These are phyloP conservation scores for Zhuliangozyma blackwelliae DNA, from an alignment of 1,139 yeast species.

Conservation along the genomic window DNA sequence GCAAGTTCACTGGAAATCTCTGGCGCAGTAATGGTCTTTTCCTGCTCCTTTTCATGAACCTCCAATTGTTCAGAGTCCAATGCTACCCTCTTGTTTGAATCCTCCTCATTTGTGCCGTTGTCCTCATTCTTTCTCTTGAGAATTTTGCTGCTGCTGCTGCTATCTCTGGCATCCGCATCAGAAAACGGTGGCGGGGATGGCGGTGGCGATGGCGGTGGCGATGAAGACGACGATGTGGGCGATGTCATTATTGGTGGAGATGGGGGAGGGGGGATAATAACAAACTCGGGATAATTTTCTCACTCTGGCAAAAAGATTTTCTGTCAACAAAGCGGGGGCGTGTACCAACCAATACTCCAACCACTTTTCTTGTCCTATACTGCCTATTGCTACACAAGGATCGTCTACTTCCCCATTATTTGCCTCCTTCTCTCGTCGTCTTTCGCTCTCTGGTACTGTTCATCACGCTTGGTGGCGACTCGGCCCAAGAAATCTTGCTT, in stretches of 20 bases:
- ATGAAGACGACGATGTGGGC: conserved; percentile 1
- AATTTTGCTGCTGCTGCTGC: conserved; percentile 23
- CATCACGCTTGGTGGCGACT: conserved; percentile 65
- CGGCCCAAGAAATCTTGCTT: conserved; percentile 85
- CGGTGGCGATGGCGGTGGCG: neutral
- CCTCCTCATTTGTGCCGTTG: conserved; percentile 32
- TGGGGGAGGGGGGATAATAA: too few species aligned
- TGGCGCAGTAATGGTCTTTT: conserved; percentile 42
- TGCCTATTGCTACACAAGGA: too few species aligned
- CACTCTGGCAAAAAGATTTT: too few species aligned
- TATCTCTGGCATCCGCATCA: too few species aligned
- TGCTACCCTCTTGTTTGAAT: conserved; percentile 61
- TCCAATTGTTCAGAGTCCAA: conserved; percentile 54
- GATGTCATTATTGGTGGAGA: neutral
- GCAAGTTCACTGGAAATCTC: conserved; percentile 12
- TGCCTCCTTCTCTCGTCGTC: conserved; percentile 28
- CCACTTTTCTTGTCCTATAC: too few species aligned
- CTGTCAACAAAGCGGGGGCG: too few species aligned
- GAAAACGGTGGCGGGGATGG: conserved; percentile 1
- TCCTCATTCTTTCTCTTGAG: conserved; percentile 71
- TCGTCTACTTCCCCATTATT: neutral
- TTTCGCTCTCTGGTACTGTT: conserved; percentile 55
- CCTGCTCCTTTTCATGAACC: conserved; percentile 29
- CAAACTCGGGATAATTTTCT: too few species aligned
- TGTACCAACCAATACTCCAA: too few species aligned